Conservation (phyloP, 2,329 filamentous ascomycete species). For the Aspergillus amoenus region DNA sequence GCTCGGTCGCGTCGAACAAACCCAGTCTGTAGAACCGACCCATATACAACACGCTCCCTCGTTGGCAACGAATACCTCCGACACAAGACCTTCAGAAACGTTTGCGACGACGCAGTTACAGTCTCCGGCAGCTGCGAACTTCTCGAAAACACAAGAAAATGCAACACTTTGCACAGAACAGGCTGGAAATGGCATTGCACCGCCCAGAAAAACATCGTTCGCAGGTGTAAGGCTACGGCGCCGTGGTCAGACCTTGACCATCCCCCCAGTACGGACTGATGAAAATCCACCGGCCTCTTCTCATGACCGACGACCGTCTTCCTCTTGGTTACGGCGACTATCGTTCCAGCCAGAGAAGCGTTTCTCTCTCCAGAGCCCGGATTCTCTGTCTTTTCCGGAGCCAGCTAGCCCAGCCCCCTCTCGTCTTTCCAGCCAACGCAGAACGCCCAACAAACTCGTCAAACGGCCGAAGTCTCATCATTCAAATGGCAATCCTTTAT, state of each 20-base stretch:
- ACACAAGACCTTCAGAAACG: slow-evolving; percentile 21
- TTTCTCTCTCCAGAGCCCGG: slow-evolving; percentile 49
- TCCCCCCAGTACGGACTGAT: slow-evolving; percentile 27
- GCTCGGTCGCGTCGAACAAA: slow-evolving; percentile 52
- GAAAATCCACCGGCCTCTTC: slow-evolving; percentile 26
- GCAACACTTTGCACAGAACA: slow-evolving; percentile 9
- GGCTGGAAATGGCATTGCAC: slow-evolving; percentile 19
- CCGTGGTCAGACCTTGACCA: slow-evolving; percentile 39
- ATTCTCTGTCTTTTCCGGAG: slow-evolving; percentile 54
- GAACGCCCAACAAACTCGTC: slow-evolving; percentile 60
- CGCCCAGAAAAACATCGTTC: slow-evolving; percentile 28
- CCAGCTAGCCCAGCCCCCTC: slow-evolving; percentile 53
- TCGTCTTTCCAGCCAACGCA: slow-evolving; percentile 28
- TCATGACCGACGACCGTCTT: slow-evolving; percentile 40
- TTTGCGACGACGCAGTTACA: slow-evolving; percentile 17
- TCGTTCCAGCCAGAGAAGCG: slow-evolving; percentile 52
- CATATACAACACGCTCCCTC: slow-evolving; percentile 21
- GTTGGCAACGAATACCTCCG: slow-evolving; percentile 15
- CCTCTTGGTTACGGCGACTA: slow-evolving; percentile 58
- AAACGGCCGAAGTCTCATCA: slow-evolving; percentile 60
- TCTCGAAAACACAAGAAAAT: slow-evolving; percentile 17
- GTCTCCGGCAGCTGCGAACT: slow-evolving; percentile 10
- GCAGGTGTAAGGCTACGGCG: slow-evolving; percentile 32
- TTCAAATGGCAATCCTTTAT: slow-evolving; percentile 41
- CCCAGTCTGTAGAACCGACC: slow-evolving; percentile 28